Evolutionary conservation across 805 yeast genomes (phyloP).

Genomic region (Metschnikowia colocasiae): DNA sequence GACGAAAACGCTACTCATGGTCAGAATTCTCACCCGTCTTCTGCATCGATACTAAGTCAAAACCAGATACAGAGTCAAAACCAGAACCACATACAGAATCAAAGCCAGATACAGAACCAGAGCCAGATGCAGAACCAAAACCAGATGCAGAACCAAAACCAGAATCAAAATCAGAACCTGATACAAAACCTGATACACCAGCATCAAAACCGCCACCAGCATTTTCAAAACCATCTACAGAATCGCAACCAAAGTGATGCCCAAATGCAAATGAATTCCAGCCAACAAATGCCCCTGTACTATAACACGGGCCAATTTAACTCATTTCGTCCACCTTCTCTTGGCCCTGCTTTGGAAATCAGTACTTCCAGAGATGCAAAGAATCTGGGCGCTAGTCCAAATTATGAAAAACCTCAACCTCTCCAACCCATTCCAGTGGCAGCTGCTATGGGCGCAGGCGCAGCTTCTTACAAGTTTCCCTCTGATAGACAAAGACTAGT

Average conservation of each 20-base stretch:
- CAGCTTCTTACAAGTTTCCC: constrained; percentile 3
- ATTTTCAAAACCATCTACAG: not conserved
- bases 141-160: not conserved
- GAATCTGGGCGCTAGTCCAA: not conserved
- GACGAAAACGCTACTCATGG: not conserved
- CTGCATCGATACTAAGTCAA: not conserved
- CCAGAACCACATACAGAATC: not conserved
- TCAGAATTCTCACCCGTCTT: not conserved
- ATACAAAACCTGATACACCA: not conserved
- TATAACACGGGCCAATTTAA: not conserved
- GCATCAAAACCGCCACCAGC: not conserved
- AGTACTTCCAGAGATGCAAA: not conserved
- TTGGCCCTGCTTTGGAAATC: not conserved
- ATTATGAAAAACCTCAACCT: not conserved
- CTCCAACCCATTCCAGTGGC: not conserved
- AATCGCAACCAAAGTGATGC: not conserved
- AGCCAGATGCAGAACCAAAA: not conserved
- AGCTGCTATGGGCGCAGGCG: not conserved
- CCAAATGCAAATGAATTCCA: not conserved
- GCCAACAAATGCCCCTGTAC: not conserved
- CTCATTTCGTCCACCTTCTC: not conserved
- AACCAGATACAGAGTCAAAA: not conserved
- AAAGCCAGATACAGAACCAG: not conserved
- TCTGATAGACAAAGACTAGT: constrained; percentile 4
- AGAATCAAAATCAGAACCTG: not conserved